Percentiles rank a stretch among this genome's conserved stretches.
phyloP scores from a whole-genome alignment of 345 rosid species.

The Arabidopsis suecica region DNA sequence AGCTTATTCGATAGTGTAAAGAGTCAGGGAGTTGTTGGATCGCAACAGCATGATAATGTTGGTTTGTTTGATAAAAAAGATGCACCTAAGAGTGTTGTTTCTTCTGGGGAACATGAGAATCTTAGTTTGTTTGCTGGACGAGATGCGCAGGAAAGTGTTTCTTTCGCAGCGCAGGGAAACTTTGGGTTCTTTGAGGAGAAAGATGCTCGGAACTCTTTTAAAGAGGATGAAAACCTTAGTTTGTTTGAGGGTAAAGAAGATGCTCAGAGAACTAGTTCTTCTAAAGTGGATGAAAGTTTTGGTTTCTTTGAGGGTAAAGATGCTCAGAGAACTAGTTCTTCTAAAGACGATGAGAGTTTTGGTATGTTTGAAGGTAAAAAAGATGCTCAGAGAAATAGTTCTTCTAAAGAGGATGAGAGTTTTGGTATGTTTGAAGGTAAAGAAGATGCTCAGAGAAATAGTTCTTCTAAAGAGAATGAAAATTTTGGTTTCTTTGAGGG shows the following conservation, averaged over 20 bases:
- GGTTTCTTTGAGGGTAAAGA: conserved; percentile 44
- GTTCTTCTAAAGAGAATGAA: conserved; percentile 24
- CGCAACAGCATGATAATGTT: conserved; percentile 30
- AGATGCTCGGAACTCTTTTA: not conserved
- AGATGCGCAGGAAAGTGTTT: conserved; percentile 37
- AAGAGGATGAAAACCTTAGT: conserved; percentile 32
- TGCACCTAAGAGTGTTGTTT: conserved; percentile 7
- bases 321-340: conserved; percentile 38
- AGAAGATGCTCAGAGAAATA: conserved; percentile 42
- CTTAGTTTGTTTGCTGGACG: conserved; percentile 46
- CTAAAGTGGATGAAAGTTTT: conserved; percentile 31
- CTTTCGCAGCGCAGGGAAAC: conserved; percentile 36
- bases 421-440: conserved; percentile 40
- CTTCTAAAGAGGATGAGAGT: conserved; percentile 28
- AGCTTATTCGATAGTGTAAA: conserved; percentile 54
- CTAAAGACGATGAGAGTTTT: conserved; percentile 17
- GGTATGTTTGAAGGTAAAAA: conserved; percentile 49
- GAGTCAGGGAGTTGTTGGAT: conserved; percentile 46
- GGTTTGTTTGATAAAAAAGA: conserved; percentile 19
- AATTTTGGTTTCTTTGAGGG: conserved; percentile 52
- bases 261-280: conserved; percentile 19
- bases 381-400: conserved; percentile 30
- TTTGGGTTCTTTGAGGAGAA: conserved; percentile 46
- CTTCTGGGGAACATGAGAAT: conserved; percentile 30
- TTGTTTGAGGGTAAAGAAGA: conserved; percentile 28